Percentiles rank a stretch among this genome's conserved stretches.
These are phyloP conservation scores for Russula lepida DNA, from an alignment of 768 basidiomycete species.

Conservation along the genomic window DNA sequence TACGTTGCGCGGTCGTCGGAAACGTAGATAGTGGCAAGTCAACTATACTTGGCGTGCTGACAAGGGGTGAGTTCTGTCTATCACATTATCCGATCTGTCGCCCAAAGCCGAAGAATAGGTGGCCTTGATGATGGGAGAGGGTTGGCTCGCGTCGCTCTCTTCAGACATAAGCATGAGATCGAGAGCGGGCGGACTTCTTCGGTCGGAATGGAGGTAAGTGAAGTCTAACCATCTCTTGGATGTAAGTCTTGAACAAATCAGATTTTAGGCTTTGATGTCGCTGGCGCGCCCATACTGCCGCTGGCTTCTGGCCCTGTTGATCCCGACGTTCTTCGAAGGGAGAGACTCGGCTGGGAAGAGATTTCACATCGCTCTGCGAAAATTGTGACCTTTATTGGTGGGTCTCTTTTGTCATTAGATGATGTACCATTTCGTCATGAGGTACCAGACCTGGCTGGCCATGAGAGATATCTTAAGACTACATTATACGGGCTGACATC, in stretches of 20 bases:
- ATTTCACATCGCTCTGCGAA: conserved; percentile 85
- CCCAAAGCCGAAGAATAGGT: conserved; percentile 33
- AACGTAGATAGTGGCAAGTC: conserved; percentile 94
- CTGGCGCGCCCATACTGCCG: conserved; percentile 74
- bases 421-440: neutral
- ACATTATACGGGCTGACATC: conserved; percentile 94
- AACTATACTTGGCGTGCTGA: conserved; percentile 89
- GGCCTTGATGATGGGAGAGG: conserved; percentile 76
- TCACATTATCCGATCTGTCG: conserved; percentile 21
- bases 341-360: conserved; percentile 94
- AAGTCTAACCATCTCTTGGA: neutral
- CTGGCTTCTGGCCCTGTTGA: conserved; percentile 47
- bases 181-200: conserved; percentile 93
- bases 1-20: conserved; percentile 91
- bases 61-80: conserved; percentile 53
- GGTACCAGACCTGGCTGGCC: conserved; percentile 78
- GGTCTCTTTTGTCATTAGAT: neutral
- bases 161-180: conserved; percentile 95
- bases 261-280: conserved; percentile 83
- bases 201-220: conserved; percentile 88
- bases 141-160: conserved; percentile 77
- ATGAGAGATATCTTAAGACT: conserved; percentile 87
- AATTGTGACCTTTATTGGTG: conserved; percentile 89
- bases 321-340: conserved; percentile 58
- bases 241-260: conserved; percentile 24